Evolutionary conservation across 345 rosid species (phyloP), one percentile per base, ranked within the genome.

Genomic region (Melaleuca alternifolia): DNA sequence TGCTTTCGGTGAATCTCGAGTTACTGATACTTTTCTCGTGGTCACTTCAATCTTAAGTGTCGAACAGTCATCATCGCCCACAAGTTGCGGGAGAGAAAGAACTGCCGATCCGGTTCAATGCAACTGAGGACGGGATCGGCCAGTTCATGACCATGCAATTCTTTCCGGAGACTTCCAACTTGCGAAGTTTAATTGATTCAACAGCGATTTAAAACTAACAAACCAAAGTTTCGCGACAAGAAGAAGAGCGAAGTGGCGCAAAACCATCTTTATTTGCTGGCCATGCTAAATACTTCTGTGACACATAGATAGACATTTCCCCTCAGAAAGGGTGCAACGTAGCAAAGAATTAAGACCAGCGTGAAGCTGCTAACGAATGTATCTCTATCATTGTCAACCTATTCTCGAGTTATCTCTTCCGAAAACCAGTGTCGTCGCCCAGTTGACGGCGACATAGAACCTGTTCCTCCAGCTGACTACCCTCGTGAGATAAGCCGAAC

Each of bases 381-480:
- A 24, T 10, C n/a, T 56, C 13, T 56, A 56, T 12, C 79, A 33
- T 37, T 11, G 11, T 90, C 51, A 89, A 54, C 96, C 94, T 44
- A 95, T 95, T 85, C 95, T 91, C 79, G 95, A 90, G 85, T 88
- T 95, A 26, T 95, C 96, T 82, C 96, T 92, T 59, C 98, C 98
- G 52, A 95, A 95, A n/a, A 93, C 95, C 18, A 95, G 44, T 16
- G 96, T 95, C 13, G 96, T 95, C 5, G 95, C 94, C 96, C 96
- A 95, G 90, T 95, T 95, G 83, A 95, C 90, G 0, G 93, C 95
- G 84, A 94, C 95, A 24, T 94, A 94, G 84, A 95, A 89, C 90
- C 95, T 88, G 89, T 95, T 95, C 91, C 96, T 92, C 96, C 98
- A 95, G 85, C 96, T 94, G 10, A 95, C 85, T 14, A 95, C 96